A percentile compares a stretch with the other conserved stretches of the same genome.
phyloP scores from a whole-genome alignment of 495 filamentous ascomycete genomes.

The Astrothelium macrocarpum region DNA sequence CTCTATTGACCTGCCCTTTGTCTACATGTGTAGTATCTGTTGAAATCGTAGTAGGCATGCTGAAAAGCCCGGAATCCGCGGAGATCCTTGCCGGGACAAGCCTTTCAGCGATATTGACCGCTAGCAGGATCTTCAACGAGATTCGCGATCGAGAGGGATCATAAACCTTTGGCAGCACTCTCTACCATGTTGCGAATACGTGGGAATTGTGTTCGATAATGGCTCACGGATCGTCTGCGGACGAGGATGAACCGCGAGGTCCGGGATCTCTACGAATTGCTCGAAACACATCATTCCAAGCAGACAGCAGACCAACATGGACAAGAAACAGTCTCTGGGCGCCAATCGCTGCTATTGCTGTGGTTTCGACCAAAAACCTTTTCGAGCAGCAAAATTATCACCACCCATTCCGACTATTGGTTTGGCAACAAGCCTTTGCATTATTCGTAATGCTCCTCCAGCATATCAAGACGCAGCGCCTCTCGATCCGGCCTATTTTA shows the following conservation, averaged over 20 bases:
- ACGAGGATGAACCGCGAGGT: neutral
- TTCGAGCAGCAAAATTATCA: slow-evolving; percentile 2
- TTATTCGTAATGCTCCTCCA: neutral
- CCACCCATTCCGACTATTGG: neutral
- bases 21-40: no score
- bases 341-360: neutral
- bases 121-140: no score
- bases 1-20: no score
- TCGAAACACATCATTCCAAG: neutral
- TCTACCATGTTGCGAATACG: no score
- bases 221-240: neutral
- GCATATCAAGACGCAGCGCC: neutral
- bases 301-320: neutral
- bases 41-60: no score
- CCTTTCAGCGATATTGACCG: no score
- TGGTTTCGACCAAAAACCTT: neutral
- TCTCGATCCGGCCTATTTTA: neutral
- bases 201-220: neutral
- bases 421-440: neutral
- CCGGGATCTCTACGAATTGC: neutral
- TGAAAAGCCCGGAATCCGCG: no score
- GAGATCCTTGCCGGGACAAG: no score
- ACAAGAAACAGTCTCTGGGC: neutral
- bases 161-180: no score
- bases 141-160: no score